Evolutionary conservation across 352 stramenopile species (phyloP).

Genomic region (Aphanomyces euteiches): DNA sequence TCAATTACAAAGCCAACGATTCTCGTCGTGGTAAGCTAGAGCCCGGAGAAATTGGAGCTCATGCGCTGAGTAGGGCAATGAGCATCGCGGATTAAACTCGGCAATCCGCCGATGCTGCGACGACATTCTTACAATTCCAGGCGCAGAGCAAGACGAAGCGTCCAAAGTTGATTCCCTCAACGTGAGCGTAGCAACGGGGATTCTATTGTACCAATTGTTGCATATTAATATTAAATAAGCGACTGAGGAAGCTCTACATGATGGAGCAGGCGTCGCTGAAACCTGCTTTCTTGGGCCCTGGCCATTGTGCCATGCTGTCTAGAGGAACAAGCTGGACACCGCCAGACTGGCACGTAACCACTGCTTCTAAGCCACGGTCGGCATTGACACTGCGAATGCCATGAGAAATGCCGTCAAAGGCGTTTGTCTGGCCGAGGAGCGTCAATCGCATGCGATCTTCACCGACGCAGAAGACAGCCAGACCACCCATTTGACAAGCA

Average conservation of each 20-base stretch:
- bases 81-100: conserved; percentile 70
- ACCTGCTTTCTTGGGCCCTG: conserved; percentile 8
- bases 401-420: conserved; percentile 28
- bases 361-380: neutral
- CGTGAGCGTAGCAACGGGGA: conserved; percentile 68
- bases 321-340: conserved; percentile 23
- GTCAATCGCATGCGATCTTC: neutral
- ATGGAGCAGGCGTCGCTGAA: conserved; percentile 23
- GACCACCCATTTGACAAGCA: conserved; percentile 27
- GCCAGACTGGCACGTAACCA: conserved; percentile 27
- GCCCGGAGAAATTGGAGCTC: too few species aligned
- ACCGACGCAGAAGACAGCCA: conserved; percentile 13
- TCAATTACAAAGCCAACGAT: conserved; percentile 54
- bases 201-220: conserved; percentile 76
- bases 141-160: conserved; percentile 40
- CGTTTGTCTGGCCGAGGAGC: conserved; percentile 24
- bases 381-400: conserved; percentile 7
- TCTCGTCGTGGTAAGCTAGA: conserved; percentile 62
- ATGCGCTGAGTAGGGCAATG: conserved; percentile 47
- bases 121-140: conserved; percentile 67
- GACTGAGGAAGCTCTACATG: conserved; percentile 19
- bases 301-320: conserved; percentile 19
- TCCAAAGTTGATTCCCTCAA: conserved; percentile 78
- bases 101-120: conserved; percentile 67
- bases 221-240: conserved; percentile 44